These are phyloP conservation scores for Ceratonia siliqua DNA, from an alignment of 306 rosid species.

Conservation along the genomic window DNA sequence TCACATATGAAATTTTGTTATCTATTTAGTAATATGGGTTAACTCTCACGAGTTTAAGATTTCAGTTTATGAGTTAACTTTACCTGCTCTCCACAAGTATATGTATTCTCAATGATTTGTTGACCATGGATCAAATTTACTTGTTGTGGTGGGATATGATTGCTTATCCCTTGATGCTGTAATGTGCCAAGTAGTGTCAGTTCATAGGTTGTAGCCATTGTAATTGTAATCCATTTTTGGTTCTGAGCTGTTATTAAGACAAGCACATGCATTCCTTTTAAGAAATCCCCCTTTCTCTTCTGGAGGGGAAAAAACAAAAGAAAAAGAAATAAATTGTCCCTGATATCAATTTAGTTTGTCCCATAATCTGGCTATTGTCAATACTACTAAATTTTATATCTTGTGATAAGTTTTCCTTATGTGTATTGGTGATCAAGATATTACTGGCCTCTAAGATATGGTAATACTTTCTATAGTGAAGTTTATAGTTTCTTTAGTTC, in stretches of 20 bases:
- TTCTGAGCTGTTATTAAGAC: neutral
- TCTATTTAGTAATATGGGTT: too few relatives aligned
- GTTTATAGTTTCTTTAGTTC: neutral
- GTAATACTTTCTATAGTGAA: neutral
- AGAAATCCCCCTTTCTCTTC: neutral
- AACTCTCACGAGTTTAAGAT: too few relatives aligned
- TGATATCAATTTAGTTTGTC: neutral
- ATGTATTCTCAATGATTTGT: too few relatives aligned
- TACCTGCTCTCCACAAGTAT: too few relatives aligned
- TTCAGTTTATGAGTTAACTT: too few relatives aligned
- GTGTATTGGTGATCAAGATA: slow-evolving; percentile 22
- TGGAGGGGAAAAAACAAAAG: neutral
- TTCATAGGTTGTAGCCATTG: neutral
- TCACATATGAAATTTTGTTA: too few relatives aligned
- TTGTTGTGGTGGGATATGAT: neutral
- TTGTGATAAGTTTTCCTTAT: slow-evolving; percentile 8
- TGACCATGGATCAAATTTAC: neutral
- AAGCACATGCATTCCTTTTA: neutral
- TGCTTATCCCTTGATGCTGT: slow-evolving; percentile 3
- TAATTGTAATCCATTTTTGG: neutral
- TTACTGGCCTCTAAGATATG: neutral
- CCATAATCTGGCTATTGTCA: neutral
- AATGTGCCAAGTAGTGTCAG: slow-evolving; percentile 7
- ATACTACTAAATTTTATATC: neutral
- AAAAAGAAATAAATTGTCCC: neutral